Conservation (phyloP, 257 asterid species). For the Craterostigma plantagineum region DNA sequence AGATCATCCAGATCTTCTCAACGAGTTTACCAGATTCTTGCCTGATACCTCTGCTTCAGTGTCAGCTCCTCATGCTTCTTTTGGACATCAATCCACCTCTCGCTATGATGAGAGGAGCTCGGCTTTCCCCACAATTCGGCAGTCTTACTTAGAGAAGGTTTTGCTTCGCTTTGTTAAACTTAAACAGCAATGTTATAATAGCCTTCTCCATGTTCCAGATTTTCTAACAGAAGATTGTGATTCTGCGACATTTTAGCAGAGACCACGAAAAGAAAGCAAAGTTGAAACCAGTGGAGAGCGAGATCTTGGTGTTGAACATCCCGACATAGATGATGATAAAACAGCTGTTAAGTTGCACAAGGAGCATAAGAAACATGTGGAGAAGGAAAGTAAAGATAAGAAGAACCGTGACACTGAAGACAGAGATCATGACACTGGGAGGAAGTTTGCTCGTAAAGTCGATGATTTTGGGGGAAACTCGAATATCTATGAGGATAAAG, state of each 20-base stretch:
- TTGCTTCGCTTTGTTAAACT: neutral
- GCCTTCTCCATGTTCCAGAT: too few species aligned
- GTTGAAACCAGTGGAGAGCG: conserved; percentile 48
- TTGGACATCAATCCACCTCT: conserved; percentile 35
- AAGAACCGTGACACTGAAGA: conserved; percentile 62
- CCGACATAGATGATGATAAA: conserved; percentile 67
- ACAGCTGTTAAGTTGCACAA: conserved; percentile 48
- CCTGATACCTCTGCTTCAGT: conserved; percentile 55
- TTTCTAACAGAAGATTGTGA: neutral
- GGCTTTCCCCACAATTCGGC: conserved; percentile 38
- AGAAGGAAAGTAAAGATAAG: conserved; percentile 23
- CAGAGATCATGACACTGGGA: conserved; percentile 49
- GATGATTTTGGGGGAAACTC: conserved; percentile 59
- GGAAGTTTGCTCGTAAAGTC: conserved; percentile 43
- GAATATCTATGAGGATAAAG: conserved; percentile 55
- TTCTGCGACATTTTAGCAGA: conserved; percentile 26
- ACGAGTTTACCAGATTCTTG: conserved; percentile 53
- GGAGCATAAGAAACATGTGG: conserved; percentile 56
- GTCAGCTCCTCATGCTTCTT: conserved; percentile 36
- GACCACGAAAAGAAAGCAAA: conserved; percentile 49
- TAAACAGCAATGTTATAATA: too few species aligned
- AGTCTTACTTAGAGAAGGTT: conserved; percentile 62
- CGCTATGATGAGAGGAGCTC: conserved; percentile 85
- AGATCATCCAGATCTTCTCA: conserved; percentile 60
- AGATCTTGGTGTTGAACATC: conserved; percentile 15